phyloP scores from a whole-genome alignment of 1,139 yeast genomes.

The Blastobotrys serpentis region DNA sequence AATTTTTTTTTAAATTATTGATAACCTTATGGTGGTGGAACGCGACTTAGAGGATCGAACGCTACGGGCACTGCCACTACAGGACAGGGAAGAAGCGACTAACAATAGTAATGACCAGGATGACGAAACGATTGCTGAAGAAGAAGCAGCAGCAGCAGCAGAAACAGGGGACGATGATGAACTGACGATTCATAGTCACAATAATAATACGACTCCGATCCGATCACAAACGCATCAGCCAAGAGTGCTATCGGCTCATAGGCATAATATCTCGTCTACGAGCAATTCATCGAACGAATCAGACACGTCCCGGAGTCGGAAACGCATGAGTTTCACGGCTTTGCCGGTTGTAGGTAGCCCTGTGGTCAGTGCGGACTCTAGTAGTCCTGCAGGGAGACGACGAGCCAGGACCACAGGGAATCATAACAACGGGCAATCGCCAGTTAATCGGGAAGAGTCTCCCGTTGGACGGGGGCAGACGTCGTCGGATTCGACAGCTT shows the following conservation, averaged over 20 bases:
- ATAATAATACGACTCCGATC: not conserved
- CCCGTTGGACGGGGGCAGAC: not conserved
- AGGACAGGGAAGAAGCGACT: too few species aligned
- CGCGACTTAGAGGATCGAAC: too few species aligned
- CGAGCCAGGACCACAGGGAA: not conserved
- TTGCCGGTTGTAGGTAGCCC: constrained; percentile 26
- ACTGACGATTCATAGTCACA: not conserved
- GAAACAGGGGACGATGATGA: constrained; percentile 1
- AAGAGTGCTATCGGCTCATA: not conserved
- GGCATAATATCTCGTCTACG: constrained; percentile 8
- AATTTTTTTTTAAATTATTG: too few species aligned
- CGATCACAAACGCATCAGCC: constrained; percentile 1
- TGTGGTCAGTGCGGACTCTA: not conserved
- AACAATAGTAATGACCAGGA: not conserved
- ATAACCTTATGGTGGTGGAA: too few species aligned
- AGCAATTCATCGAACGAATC: constrained; percentile 10
- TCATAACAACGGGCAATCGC: not conserved
- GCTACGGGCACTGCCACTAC: too few species aligned
- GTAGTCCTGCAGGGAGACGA: not conserved
- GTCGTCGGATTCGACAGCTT: constrained; percentile 13
- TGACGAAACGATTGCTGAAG: too few species aligned
- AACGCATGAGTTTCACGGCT: constrained; percentile 30
- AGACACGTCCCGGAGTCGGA: constrained; percentile 1
- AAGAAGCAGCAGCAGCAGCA: too few species aligned
- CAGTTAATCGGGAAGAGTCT: not conserved